Base-by-base conservation (phyloP, 306 rosid genomes). In the Gastrolobium bilobum region DNA sequence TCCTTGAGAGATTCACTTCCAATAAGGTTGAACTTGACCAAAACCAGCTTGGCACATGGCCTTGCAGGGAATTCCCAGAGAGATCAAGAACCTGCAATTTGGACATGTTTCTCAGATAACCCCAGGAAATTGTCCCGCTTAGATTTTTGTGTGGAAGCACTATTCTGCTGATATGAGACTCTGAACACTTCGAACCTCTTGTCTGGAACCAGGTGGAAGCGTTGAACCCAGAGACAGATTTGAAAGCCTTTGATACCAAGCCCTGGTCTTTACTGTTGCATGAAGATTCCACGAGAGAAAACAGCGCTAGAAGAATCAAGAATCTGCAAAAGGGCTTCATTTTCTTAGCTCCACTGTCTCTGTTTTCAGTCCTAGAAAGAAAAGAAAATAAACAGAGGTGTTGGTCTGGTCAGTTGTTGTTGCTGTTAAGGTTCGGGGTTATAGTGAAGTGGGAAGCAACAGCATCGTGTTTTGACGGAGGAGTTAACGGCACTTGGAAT, bases 51-150 rank as follows among this genome's bases (percentile, higher is more conserved):
- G 95, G 99, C 4, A 91, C 66, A 4, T 68, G 59, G 39, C 97
- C 99, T 53, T 83, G 71, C 8, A 94, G 75, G 7, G 83, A 86
- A 77, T 94, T 94, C 29, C 59, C 69, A 33, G 97, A 94, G 54
- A 92, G 93, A 78, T 94, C 95, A 20, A 92, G 77, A 68, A 68
- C 60, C 37, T 83, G 83, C 6, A 92, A 71, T 6, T 75, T 50
- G 0, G 97, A 86, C 81, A 94, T 59, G 86, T 84, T 87, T 53
- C 85, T 83, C 5, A 94, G 80, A 29, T 83, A 89, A 6, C 31
- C 44, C 99, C 97, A 94, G 15, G 97, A 86, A 40, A 91, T 35
- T 31, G 79, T 67, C 7, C 99, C 99, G 6, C 54, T 82, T 7
- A 94, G 95, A 39, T 91, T 94, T 81, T 72, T 89, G 43, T 85